Percentiles rank a stretch among this genome's conserved stretches.
Evolutionary conservation across 148 eudicot species (phyloP).

Genomic region (Heliamphora exappendiculata): DNA sequence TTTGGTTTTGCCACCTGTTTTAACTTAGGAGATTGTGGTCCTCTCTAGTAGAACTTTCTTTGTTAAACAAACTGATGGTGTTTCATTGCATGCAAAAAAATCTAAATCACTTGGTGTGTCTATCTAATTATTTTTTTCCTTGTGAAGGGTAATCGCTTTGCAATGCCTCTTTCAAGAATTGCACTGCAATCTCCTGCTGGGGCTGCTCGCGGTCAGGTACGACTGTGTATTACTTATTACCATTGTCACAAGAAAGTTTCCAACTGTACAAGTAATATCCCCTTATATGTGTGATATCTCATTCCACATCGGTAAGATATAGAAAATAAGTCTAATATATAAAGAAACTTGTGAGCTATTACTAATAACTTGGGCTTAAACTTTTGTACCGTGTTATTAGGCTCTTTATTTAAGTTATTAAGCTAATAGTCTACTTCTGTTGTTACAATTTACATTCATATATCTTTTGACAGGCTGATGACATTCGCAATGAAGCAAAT

Average conservation of each 20-base stretch:
- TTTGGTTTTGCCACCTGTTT: neutral
- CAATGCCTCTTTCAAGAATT: slow-evolving; percentile 73
- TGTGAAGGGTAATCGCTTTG: slow-evolving; percentile 65
- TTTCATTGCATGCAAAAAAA: neutral
- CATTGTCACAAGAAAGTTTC: neutral
- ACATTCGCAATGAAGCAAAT: slow-evolving; percentile 60
- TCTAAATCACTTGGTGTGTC: neutral
- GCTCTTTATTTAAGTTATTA: too few species aligned
- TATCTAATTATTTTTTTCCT: slow-evolving; percentile 3
- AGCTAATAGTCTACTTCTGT: too few species aligned
- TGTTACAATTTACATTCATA: too few species aligned
- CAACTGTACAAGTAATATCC: neutral
- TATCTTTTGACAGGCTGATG: slow-evolving; percentile 62
- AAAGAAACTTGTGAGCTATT: too few species aligned
- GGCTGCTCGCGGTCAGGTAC: slow-evolving; percentile 79
- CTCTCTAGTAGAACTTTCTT: neutral
- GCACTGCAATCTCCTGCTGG: slow-evolving; percentile 75
- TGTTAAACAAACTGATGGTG: neutral
- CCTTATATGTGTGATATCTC: too few species aligned
- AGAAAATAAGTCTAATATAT: too few species aligned
- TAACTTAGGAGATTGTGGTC: slow-evolving; percentile 2
- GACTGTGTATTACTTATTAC: slow-evolving; percentile 22
- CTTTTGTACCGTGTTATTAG: too few species aligned
- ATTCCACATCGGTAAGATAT: too few species aligned
- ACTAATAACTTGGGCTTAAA: too few species aligned